Base-by-base conservation (phyloP, 2,329 filamentous ascomycete genomes). In the Clonostachys chloroleuca region DNA sequence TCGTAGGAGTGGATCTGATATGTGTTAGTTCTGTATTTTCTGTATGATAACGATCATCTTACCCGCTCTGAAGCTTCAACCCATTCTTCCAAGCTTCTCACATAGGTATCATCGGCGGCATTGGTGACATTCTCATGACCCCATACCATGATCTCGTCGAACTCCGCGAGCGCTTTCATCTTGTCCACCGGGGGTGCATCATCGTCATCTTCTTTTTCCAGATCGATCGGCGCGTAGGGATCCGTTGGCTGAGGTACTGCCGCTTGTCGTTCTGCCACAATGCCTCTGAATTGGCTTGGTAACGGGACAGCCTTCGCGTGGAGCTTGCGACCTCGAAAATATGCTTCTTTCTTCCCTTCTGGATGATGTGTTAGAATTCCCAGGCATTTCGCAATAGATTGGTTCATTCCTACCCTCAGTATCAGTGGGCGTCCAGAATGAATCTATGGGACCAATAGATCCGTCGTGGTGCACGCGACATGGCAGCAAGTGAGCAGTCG, bases 111-210 rank as follows among this genome's bases (percentile, higher is more conserved):
- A 6, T 69, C 68, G 30, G 73, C 73, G 1, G 74, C 73, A 50
- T 86, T 82, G 6, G 83, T 83, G 44, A 80, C 56, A 1, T 69
- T 65, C 54, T 94, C 91, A 63, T 96, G 91, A 0, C 80, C 84
- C 92, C 92, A 97, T n/a, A 96, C 76, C 4, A 89, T 68, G 44
- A 96, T 63, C 47, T 87, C 75, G 7, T 90, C 81, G 60, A 96
- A 96, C 14, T 74, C 74, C 2, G 82, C 83, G 17, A 83, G 73
- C 40, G 81, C 72, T 44, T 87, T 77, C 54, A 92, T 68, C 17
- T 73, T 73, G 10, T 81, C 77, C 24, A 30, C 24, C 9, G 24
- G 24, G 24, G 24, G 24, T 2, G 78, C 73, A 2, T 71, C 68
- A 14, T 76, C 67, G 10, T 74, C 72, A 3, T 66, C 59, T 2